These are phyloP conservation scores for Blastocladiella britannica DNA, from an alignment of 192 early-diverging fungal genomes.

Conservation along the genomic window DNA sequence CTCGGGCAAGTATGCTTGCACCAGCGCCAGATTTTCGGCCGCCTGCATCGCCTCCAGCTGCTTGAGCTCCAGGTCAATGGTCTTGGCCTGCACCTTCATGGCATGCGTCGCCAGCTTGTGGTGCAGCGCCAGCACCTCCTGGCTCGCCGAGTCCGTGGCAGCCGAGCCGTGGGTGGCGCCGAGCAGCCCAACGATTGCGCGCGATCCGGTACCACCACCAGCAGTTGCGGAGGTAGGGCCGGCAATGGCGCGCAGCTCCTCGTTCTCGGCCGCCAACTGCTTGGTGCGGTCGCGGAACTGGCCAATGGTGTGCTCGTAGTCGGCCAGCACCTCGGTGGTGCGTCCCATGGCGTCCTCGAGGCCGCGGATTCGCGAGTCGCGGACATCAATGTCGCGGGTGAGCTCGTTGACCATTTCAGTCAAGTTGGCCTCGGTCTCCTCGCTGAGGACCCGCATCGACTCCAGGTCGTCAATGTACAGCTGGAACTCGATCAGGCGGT, in stretches of 20 bases:
- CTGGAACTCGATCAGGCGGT: conserved; percentile 54
- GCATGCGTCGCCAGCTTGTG: conserved; percentile 58
- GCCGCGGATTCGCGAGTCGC: not conserved
- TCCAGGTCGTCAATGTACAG: conserved; percentile 66
- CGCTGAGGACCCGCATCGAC: conserved; percentile 63
- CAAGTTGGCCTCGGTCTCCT: conserved; percentile 82
- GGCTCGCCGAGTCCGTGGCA: conserved; percentile 36
- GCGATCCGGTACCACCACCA: too few species aligned
- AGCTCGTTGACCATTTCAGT: conserved; percentile 72
- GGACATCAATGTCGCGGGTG: conserved; percentile 52
- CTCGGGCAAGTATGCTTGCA: conserved; percentile 63
- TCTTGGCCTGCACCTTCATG: conserved; percentile 66
- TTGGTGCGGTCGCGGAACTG: conserved; percentile 63
- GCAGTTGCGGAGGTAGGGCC: too few species aligned
- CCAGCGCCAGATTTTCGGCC: conserved; percentile 36
- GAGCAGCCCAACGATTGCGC: too few species aligned
- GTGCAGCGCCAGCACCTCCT: conserved; percentile 60
- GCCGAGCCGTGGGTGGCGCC: not conserved
- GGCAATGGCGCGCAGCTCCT: not conserved
- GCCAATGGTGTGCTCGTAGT: conserved; percentile 62
- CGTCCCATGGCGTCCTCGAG: not conserved
- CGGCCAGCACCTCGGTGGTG: conserved; percentile 59
- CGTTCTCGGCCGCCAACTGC: not conserved
- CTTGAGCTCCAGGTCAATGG: conserved; percentile 74
- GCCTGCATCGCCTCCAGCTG: conserved; percentile 73